Evolutionary conservation across 495 filamentous ascomycete species (phyloP), one percentile per base, ranked within the genome.

Genomic region (Mytilinidion resinicola): DNA sequence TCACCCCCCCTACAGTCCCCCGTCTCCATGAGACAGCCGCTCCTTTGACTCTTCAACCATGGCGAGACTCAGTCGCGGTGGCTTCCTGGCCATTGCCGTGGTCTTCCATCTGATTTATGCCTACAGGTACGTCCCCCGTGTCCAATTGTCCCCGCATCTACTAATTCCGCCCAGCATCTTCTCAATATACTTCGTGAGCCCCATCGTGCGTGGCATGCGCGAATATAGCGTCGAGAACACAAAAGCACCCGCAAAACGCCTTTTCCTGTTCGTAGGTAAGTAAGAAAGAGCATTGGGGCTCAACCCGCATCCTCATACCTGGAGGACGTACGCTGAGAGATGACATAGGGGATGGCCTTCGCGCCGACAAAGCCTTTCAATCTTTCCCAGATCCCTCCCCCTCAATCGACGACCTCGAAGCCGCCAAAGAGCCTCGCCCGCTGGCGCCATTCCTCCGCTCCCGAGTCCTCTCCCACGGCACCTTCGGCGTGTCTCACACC

Each of bases 181-280:
- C 72, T 95, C 97, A 70, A 95, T 97, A 61, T 99, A 99, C 75
- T 99, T 99, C 70, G 90, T 96, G 62, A 96, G 91, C 68, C 95
- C 95, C 15, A 95, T 99, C 63, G 95, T 97, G 38, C 86, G 83
- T 79, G 95, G 95, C 66, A 97, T 99, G 95, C 82, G 78, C 63
- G 79, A 88, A 51, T 92, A 88, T 74, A 73, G 73, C 36, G 78
- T 93, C 41, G 83, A 90, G 46, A 76, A 86, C 51, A 74, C 83
- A 37, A 81, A 85, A 71, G 81, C 90, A 12, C 93, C 93, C 25
- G 91, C 95, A 5, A 86, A 89, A 73, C 84, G 95, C 53, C 81
- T 99, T 48, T 86, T 99, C 53, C 81, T 99, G 11, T 95, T 93
- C 69, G 95, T 99, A 60, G 93, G 95, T 87, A 75, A 53, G 83